Evolutionary conservation across 305 asterid genomes (phyloP), one percentile per base, ranked within the genome.

Genomic region (Fraxinus baroniana): DNA sequence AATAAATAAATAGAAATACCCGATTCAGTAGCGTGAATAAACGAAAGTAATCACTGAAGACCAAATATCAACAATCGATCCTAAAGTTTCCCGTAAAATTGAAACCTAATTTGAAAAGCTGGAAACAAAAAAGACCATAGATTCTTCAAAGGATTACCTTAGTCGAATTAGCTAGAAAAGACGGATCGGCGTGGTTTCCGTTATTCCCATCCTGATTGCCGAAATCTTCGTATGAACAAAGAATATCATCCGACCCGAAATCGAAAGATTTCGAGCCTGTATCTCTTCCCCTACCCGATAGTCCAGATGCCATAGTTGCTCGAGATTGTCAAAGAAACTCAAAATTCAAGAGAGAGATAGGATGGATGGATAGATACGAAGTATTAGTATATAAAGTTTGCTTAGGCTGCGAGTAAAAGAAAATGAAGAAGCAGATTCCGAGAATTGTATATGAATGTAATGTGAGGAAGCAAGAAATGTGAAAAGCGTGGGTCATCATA

Each of bases 241-340:
- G 92, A 35, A 95, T 88, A 88, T 95, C 97, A 86, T 95, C 97
- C 15, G 98, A 86, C 24, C 83, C 99, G 83, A 95, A 95, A 88
- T 91, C 97, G 90, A 91, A 95, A 35, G 91, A 90, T 80, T 92
- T 95, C 7, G 95, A 85, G 81, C 89, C 93, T 85, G 91, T 80
- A 85, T 80, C 89, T 78, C 79, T 87, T 22, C 85, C 85, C 84
- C 94, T 90, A 10, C 93, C 95, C 80, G 92, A 55, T 20, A 97
- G 86, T 66, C 97, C 95, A 79, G 97, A 93, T 73, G 97, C 98
- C 98, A 95, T 95, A 72, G 88, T 76, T 77, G 77, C 83, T 82
- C 46, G 26, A 77, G 13, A 70, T 70, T 30, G n/a, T 30, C 4
- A 30, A 70, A 70, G 39, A 28, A 28, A n/a, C 75, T 70, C 22